Base-by-base conservation (phyloP, 176 grass and related monocot species). In the Saccharum spontaneum region DNA sequence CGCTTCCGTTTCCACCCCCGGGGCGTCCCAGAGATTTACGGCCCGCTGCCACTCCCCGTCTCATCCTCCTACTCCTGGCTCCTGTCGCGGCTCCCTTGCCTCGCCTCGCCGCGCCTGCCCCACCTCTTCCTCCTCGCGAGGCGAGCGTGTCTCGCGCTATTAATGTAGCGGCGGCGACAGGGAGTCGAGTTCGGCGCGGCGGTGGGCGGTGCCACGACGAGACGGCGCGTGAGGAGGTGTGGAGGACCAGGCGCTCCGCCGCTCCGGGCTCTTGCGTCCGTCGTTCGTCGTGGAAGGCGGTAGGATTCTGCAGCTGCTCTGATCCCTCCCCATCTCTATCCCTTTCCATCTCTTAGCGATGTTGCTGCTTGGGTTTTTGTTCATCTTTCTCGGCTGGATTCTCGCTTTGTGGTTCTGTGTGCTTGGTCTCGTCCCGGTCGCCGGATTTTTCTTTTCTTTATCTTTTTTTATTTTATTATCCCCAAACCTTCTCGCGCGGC, bases 121-220 rank as follows among this genome's bases (percentile, higher is more conserved):
- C 11, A 17, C 49, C 16, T 37, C 16, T 10, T 36, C 50, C 30
- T 12, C 38, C 40, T 15, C 39, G 68, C 20, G 11, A 24, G 14
- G 68, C 20, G 11, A 24, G 14, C 15, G 43, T 73, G 43, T 30
- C 23, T 16, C 43, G 16, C 14, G 7, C 30, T 78, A 60, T 75
- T 90, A 79, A 78, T 77, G 78, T 24, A 9, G 48, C 23, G 63
- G 79, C 79, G 79, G 79, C 65, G 79, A 52, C 28, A 69, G 44
- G 65, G 65, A 50, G 18, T 31, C 41, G 40, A 20, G 72, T 24
- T 4, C 7, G 13, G 46, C 10, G 75, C 23, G 57, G 81, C 71
- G 22, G 49, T 62, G 17, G 57, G 81, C 71, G 22, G 49, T 62
- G 17, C 48, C 17, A 23, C 59, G n/a, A 24, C 57, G 22, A n/a